Conservation (phyloP, 768 basidiomycete species). For the Fomitopsis serialis region DNA sequence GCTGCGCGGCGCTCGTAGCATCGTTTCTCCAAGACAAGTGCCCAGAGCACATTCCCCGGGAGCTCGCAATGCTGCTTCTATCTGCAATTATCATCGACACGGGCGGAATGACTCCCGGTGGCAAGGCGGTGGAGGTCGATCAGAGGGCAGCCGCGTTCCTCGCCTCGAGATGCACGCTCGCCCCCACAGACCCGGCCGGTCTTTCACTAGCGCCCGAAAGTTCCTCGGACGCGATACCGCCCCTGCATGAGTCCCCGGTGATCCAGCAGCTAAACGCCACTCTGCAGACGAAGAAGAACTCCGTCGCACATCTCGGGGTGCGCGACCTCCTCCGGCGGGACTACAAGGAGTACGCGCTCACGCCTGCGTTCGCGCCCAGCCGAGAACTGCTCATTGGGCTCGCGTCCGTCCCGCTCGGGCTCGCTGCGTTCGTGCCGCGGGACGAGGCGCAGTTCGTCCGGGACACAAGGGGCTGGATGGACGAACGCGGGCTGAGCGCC, state of each 20-base stretch:
- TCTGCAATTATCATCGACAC: conserved; percentile 87
- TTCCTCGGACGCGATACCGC: too few relatives aligned
- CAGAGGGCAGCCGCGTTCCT: conserved; percentile 60
- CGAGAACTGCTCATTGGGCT: conserved; percentile 61
- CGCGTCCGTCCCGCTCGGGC: conserved; percentile 71
- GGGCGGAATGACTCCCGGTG: conserved; percentile 64
- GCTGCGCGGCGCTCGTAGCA: conserved; percentile 69
- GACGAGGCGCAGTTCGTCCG: conserved; percentile 33
- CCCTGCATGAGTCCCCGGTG: conserved; percentile 32
- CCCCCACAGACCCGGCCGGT: background rate
- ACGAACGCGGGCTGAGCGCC: conserved; percentile 54
- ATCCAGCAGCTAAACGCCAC: conserved; percentile 44
- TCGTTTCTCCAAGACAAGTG: conserved; percentile 23
- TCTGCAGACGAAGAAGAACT: conserved; percentile 55
- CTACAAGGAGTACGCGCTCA: conserved; percentile 80
- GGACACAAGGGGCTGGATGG: conserved; percentile 54
- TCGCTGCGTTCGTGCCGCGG: conserved; percentile 52
- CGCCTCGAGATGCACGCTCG: conserved; percentile 34
- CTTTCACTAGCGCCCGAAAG: conserved; percentile 15
- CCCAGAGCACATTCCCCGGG: conserved; percentile 37
- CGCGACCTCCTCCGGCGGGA: conserved; percentile 87
- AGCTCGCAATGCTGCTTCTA: conserved; percentile 76
- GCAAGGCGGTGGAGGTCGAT: conserved; percentile 72
- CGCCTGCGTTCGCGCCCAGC: conserved; percentile 36
- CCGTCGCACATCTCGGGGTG: conserved; percentile 60